Evolutionary conservation across 371 early-diverging fungal species (phyloP), one percentile per base, ranked within the genome.

Genomic region (Saksenaea vasiformis): DNA sequence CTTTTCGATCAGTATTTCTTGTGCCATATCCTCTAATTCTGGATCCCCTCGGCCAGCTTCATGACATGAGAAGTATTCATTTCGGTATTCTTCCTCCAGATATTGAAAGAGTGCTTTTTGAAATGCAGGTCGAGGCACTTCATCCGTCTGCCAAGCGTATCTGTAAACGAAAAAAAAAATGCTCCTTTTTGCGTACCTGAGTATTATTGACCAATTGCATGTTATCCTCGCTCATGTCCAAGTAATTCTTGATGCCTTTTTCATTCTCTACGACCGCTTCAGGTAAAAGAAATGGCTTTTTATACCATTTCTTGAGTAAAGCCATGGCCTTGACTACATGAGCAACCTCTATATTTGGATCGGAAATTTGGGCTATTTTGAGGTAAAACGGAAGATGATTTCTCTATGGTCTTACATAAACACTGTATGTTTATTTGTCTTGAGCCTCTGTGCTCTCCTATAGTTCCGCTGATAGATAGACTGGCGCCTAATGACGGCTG

Each of bases 401-500:
- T 14, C 24, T 27, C 4, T 27, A 1, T 0, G 8, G 9, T 38
- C 62, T 55, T 69, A 65, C 70, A 37, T 38, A 70, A 37, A 47
- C 58, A 19, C 22, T 38, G 58, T 3, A 60, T 38, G 5, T 13
- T 35, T 14, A 70, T 28, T 24, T 66, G 63, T 35, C 37, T 62
- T 24, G 7, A 26, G 11, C 24, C 55, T 26, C 24, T 37, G 28
- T 34, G 38, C 2, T 41, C 39, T n/a, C 14, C 14, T 2, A 70
- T 39, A 19, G 39, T 61, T 35, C 70, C 70, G 7, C 7, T 28
- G 0, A 66, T 51, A 5, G 47, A 47, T 8, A 70, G 63, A 17
- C 19, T 22, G 11, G 63, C 60, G 1, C 66, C 66, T 22, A 70
- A 28, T 2, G 55, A n/a, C 2, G 58, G 39, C n/a, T 56, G 51